phyloP scores from a whole-genome alignment of 768 basidiomycete genomes.

The Pholiota molesta region DNA sequence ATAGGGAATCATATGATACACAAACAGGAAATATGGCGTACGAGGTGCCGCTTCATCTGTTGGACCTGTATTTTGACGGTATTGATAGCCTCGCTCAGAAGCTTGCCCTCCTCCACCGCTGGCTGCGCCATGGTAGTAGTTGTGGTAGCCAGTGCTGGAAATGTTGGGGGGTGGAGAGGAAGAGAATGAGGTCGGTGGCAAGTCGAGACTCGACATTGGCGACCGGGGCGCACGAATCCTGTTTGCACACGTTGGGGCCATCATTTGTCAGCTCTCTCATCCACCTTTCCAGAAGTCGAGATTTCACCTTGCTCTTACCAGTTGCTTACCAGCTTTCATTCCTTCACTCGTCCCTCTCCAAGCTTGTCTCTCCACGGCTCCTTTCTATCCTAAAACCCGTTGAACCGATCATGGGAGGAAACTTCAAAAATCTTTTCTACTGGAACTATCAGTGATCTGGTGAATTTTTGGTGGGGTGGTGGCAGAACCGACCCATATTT shows the following conservation, averaged over 20 bases:
- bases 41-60: slow-evolving; percentile 94
- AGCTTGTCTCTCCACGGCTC: no score
- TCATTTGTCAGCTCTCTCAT: slow-evolving; percentile 22
- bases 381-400: no score
- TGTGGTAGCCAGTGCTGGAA: slow-evolving; percentile 22
- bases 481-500: background rate
- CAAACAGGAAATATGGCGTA: slow-evolving; percentile 38
- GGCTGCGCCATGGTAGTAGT: slow-evolving; percentile 42
- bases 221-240: slow-evolving; percentile 17
- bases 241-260: slow-evolving; percentile 25
- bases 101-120: slow-evolving; percentile 76
- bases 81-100: slow-evolving; percentile 81
- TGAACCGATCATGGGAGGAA: no score
- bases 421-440: no score
- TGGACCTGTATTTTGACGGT: slow-evolving; percentile 91
- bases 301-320: no score
- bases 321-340: no score
- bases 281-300: background rate
- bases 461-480: no score
- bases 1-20: slow-evolving; percentile 5
- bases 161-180: slow-evolving; percentile 9
- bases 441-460: no score
- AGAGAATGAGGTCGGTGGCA: slow-evolving; percentile 14
- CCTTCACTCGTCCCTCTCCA: no score
- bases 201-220: slow-evolving; percentile 4